These are phyloP conservation scores for Torrubiella hemipterigena DNA, from an alignment of 2,329 filamentous ascomycete species.

Conservation along the genomic window DNA sequence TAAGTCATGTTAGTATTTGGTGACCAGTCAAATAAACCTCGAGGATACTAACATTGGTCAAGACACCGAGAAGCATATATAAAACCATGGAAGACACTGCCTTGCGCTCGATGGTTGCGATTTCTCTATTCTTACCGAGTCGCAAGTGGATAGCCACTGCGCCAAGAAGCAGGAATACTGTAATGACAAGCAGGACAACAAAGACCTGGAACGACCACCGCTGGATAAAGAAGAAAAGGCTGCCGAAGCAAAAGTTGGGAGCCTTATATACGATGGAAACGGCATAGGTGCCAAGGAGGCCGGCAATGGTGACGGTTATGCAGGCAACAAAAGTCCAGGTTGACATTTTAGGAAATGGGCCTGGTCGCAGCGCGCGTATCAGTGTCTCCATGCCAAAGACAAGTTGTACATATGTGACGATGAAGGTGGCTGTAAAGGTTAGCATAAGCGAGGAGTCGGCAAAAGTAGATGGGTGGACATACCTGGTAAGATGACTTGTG, in stretches of 20 bases:
- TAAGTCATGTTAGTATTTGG: constrained; percentile 15
- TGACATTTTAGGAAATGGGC: constrained; percentile 44
- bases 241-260: constrained; percentile 51
- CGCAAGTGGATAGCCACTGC: constrained; percentile 43
- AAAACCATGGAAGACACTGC: constrained; percentile 60
- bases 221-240: constrained; percentile 55
- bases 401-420: constrained; percentile 53
- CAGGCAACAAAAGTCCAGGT: constrained; percentile 51
- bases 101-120: constrained; percentile 48
- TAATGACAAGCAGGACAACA: constrained; percentile 36
- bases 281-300: constrained; percentile 44
- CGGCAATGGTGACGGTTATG: constrained; percentile 34
- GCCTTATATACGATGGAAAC: constrained; percentile 44
- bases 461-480: constrained; percentile 10
- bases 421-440: constrained; percentile 42
- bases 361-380: constrained; percentile 38
- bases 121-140: constrained; percentile 38
- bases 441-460: neutral
- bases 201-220: constrained; percentile 48
- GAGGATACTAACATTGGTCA: constrained; percentile 46
- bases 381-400: constrained; percentile 53
- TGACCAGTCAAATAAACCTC: neutral
- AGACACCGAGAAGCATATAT: constrained; percentile 44
- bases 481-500: constrained; percentile 51
- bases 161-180: constrained; percentile 36